Evolutionary conservation across 148 eudicot genomes (phyloP).

Genomic region (Silene conica): DNA sequence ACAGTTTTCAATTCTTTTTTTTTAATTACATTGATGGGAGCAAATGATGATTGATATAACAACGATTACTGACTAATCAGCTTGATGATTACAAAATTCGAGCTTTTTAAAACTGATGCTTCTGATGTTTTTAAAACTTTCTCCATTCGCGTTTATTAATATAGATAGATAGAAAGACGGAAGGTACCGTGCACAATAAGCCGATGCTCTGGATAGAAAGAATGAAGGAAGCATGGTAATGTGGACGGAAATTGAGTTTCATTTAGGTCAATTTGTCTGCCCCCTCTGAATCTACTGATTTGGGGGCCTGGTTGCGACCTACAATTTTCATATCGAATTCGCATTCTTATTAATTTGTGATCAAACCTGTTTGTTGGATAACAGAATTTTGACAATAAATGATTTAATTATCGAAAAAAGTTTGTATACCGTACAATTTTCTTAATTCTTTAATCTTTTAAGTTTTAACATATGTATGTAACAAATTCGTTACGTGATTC

Average conservation of each 20-base stretch:
- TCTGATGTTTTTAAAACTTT: not conserved
- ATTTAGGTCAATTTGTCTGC: conserved; percentile 33
- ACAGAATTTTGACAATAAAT: conserved; percentile 16
- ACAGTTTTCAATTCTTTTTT: too few relatives aligned
- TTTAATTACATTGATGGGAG: too few relatives aligned
- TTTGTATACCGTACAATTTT: too few relatives aligned
- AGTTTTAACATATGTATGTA: too few relatives aligned
- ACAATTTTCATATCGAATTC: conserved; percentile 5
- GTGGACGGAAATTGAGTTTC: conserved; percentile 25
- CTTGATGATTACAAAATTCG: conserved; percentile 30
- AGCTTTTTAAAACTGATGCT: conserved; percentile 50
- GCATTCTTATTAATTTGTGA: too few relatives aligned
- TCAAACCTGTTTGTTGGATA: too few relatives aligned
- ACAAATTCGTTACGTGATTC: too few relatives aligned
- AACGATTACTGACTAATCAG: not conserved
- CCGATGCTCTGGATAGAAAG: conserved; percentile 33
- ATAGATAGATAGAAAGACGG: not conserved
- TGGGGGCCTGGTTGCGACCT: conserved; percentile 38
- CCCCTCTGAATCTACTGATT: conserved; percentile 32
- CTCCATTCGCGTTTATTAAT: not conserved
- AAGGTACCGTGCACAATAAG: conserved; percentile 35
- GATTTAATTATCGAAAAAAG: conserved; percentile 29
- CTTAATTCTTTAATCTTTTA: too few relatives aligned
- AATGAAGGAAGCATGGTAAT: conserved; percentile 39
- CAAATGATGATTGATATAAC: conserved; percentile 25